Evolutionary conservation across 495 filamentous ascomycete genomes (phyloP), one percentile per base, ranked within the genome.

Genomic region (Hypoxylon perforatum): DNA sequence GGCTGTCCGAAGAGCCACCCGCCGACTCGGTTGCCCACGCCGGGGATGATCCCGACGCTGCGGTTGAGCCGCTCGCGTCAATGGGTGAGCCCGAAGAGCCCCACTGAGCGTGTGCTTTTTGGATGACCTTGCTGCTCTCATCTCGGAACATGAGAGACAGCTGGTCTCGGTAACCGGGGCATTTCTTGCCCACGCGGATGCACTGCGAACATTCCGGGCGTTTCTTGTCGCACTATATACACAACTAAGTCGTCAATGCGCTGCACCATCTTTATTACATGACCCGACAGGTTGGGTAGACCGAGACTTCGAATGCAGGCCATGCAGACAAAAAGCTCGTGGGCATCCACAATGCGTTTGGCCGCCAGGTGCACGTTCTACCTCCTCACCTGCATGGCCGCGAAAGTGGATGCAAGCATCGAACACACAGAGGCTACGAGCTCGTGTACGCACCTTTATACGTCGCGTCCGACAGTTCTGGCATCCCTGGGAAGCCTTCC

Each of bases 131-230:
- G 53, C 84, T 82, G 71, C 88, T 92, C 73, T 92, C 87, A 69
- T 92, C 87, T 23, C 89, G 87, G 73, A 92, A 92, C 81, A 91
- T 86, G 41, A 92, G 76, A 42, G 88, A 87, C 35, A 88, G 73
- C 53, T 87, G 82, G 54, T 91, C 88, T 55, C 89, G 82, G 69
- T 92, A 92, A 21, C 90, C 90, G 51, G 87, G 87, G 68, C 90
- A 92, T 63, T 77, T 76, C 68, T 87, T 83, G 61, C 76, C 76
- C 30, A 82, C 73, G 12, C 81, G 80, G 19, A 82, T 70, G 68
- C 90, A 92, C 71, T 92, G 90, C 38, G 87, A 86, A 64, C 90
- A 92, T 39, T 83, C 80, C 23, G 87, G 88, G 15, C 78, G 80
- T 65, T 77, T 82, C 64, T 89, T 86, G 70, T 92, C 90, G 75